phyloP scores from a whole-genome alignment of 768 basidiomycete species.

The Termitomyces sp. region DNA sequence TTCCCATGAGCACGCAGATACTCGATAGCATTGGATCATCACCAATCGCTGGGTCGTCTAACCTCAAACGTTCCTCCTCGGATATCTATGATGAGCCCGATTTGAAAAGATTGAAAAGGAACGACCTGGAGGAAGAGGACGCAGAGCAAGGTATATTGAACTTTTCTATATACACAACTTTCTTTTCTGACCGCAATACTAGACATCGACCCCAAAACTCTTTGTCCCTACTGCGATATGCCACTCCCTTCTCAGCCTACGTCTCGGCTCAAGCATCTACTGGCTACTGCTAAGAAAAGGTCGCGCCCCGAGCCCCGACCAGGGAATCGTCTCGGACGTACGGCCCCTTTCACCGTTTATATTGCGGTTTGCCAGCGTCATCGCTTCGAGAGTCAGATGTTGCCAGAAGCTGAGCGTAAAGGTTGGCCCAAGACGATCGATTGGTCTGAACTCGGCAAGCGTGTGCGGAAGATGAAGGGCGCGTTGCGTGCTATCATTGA shows the following conservation, averaged over 20 bases:
- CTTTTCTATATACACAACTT: conserved; percentile 8
- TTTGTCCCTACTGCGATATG: conserved; percentile 83
- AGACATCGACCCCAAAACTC: conserved; percentile 54
- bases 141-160: conserved; percentile 38
- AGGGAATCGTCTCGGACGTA: conserved; percentile 61
- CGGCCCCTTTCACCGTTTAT: conserved; percentile 53
- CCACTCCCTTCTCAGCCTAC: conserved; percentile 62
- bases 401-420: conserved; percentile 65
- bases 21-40: conserved; percentile 32
- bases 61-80: conserved; percentile 24
- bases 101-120: conserved; percentile 30
- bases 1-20: conserved; percentile 48
- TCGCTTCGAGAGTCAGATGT: conserved; percentile 66
- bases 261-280: conserved; percentile 49
- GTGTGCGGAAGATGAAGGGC: conserved; percentile 50
- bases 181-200: conserved; percentile 22
- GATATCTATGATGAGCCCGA: conserved; percentile 25
- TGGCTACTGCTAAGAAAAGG: conserved; percentile 47
- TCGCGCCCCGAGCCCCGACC: conserved; percentile 63
- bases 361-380: conserved; percentile 75
- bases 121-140: background rate
- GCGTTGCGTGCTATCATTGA: conserved; percentile 49
- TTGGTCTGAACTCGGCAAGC: conserved; percentile 49
- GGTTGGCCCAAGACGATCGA: conserved; percentile 80
- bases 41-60: conserved; percentile 9